Conservation (phyloP, 192 early-diverging fungal species). For the Linnemannia zychae region DNA sequence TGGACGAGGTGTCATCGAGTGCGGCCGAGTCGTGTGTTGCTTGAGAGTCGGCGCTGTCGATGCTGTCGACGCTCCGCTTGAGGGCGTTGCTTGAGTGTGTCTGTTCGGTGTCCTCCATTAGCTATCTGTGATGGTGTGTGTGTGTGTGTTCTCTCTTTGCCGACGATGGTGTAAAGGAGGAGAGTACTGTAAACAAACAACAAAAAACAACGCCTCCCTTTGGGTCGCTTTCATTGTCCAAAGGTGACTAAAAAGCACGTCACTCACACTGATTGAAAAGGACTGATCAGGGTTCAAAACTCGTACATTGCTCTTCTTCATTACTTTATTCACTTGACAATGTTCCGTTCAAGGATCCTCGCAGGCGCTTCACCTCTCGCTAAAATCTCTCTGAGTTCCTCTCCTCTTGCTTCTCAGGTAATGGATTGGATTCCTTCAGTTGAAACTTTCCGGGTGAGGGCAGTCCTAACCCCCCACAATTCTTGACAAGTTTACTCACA, state of each 20-base stretch:
- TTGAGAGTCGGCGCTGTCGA: not conserved
- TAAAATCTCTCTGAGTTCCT: constrained; percentile 4
- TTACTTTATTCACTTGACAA: not conserved
- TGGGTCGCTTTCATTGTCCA: too few relatives aligned
- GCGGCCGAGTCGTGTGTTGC: not conserved
- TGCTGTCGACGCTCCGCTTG: constrained; percentile 22
- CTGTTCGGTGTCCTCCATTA: constrained; percentile 22
- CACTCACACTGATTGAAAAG: too few relatives aligned
- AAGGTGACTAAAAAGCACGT: too few relatives aligned
- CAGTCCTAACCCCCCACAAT: too few relatives aligned
- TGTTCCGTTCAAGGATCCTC: constrained; percentile 8
- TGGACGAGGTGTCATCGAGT: not conserved
- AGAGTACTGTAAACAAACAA: not conserved
- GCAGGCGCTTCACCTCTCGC: not conserved
- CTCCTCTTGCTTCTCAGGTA: constrained; percentile 6
- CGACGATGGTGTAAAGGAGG: not conserved
- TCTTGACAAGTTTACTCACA: too few relatives aligned
- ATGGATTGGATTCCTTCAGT: too few relatives aligned
- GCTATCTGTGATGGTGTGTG: not conserved
- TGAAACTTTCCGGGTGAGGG: too few relatives aligned
- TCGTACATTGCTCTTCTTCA: too few relatives aligned
- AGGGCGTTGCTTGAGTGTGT: constrained; percentile 9
- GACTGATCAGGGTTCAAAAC: too few relatives aligned
- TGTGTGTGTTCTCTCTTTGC: not conserved
- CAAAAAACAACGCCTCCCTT: too few relatives aligned